phyloP scores from a whole-genome alignment of 208 protist genomes.

The Crithidia acanthocephali region DNA sequence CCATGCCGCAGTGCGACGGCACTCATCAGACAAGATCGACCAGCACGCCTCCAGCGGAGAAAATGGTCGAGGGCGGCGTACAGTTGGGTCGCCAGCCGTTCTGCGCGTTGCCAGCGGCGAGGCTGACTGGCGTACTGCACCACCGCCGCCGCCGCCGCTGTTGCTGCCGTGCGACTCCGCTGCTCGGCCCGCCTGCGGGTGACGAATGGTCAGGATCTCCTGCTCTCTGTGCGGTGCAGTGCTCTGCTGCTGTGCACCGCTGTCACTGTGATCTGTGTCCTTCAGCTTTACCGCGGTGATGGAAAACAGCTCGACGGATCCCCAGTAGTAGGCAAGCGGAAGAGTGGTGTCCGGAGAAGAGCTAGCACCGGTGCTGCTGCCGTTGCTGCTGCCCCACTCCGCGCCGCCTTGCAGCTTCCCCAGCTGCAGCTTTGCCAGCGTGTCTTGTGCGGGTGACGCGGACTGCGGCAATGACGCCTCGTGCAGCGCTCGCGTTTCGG shows the following conservation, averaged over 20 bases:
- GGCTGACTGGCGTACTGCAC: background rate
- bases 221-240: conserved; percentile 16
- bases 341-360: background rate
- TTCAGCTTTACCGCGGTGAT: conserved; percentile 19
- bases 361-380: background rate
- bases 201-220: conserved; percentile 17
- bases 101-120: background rate
- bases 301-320: conserved; percentile 18
- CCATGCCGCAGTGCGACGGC: conserved; percentile 17
- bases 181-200: background rate
- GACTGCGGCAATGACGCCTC: background rate
- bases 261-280: background rate
- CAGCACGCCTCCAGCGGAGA: conserved; percentile 35
- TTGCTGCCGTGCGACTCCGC: background rate
- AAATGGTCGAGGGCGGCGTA: conserved; percentile 2
- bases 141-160: too few species aligned
- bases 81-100: background rate
- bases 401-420: conserved; percentile 16
- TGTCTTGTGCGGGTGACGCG: conserved; percentile 9
- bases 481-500: conserved; percentile 7
- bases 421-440: conserved; percentile 22
- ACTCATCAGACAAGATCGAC: conserved; percentile 33
- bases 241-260: background rate
- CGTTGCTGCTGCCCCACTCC: conserved; percentile 20
- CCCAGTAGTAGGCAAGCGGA: conserved; percentile 30